Percentiles rank a stretch among this genome's conserved stretches.
Evolutionary conservation across 2,329 filamentous ascomycete genomes (phyloP).

Genomic region (Colletotrichum camelliae): DNA sequence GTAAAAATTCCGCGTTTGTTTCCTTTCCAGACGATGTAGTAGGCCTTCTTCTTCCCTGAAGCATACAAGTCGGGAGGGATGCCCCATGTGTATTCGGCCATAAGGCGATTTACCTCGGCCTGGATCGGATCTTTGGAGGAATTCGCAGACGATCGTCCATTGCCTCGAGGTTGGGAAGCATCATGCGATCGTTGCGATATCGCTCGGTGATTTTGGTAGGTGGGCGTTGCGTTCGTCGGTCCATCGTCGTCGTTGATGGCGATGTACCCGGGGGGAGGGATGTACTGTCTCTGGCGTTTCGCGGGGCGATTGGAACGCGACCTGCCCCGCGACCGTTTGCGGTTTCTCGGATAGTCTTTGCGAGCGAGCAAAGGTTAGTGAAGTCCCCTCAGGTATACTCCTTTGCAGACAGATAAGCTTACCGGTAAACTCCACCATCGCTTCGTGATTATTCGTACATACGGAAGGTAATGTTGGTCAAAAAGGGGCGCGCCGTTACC

Average conservation of each 20-base stretch:
- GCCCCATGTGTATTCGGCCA: not conserved
- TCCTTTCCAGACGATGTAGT: not conserved
- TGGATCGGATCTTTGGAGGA: not conserved
- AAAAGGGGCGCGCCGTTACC: not conserved
- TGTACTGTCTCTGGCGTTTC: rapidly evolving
- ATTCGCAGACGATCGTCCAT: not conserved
- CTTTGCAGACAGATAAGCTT: not conserved
- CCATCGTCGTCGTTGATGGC: rapidly evolving
- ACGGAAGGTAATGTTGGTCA: not conserved
- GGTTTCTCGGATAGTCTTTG: not conserved
- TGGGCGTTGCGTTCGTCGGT: not conserved
- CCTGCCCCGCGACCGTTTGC: not conserved
- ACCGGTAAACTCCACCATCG: not conserved
- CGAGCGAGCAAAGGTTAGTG: not conserved
- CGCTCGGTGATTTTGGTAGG: not conserved
- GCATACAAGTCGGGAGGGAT: not conserved
- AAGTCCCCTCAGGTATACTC: no score
- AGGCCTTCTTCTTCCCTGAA: not conserved
- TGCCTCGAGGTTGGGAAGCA: rapidly evolving
- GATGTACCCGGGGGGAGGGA: not conserved
- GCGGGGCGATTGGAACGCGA: not conserved
- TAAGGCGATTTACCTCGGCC: not conserved
- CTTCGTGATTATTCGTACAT: not conserved
- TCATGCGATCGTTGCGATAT: not conserved
- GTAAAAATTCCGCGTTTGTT: not conserved